These are phyloP conservation scores for Epithemia pelagica DNA, from an alignment of 108 stramenopile species.

Conservation along the genomic window DNA sequence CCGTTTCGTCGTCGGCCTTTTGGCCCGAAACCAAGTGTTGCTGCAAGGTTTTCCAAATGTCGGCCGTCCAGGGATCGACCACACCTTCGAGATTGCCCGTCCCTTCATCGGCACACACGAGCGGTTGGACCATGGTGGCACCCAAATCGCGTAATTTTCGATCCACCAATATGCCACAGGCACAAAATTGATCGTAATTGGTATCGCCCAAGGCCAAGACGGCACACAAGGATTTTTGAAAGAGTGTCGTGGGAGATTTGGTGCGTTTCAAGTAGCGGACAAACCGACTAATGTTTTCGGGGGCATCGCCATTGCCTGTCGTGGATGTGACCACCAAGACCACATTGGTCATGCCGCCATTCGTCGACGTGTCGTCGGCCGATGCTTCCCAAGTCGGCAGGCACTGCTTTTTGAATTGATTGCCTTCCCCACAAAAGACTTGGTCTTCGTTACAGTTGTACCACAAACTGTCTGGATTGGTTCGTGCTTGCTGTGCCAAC, in stretches of 20 bases:
- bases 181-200: constrained; percentile 88
- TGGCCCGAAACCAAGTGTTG: not conserved
- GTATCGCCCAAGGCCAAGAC: constrained; percentile 87
- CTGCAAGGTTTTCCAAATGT: constrained; percentile 11
- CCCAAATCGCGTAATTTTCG: constrained; percentile 59
- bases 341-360: constrained; percentile 32
- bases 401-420: constrained; percentile 55
- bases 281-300: constrained; percentile 80
- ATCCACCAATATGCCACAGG: constrained; percentile 56
- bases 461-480: too few species aligned
- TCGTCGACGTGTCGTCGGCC: constrained; percentile 11
- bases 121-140: constrained; percentile 35
- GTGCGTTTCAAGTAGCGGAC: constrained; percentile 56
- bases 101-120: constrained; percentile 87
- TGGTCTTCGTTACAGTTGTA: constrained; percentile 18
- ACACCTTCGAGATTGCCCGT: constrained; percentile 72
- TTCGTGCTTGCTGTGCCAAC: constrained; percentile 20
- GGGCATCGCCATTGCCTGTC: constrained; percentile 90
- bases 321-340: constrained; percentile 73
- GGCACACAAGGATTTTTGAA: constrained; percentile 46
- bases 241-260: constrained; percentile 34
- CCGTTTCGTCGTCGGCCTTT: not conserved
- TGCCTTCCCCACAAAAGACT: constrained; percentile 46
- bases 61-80: constrained; percentile 78
- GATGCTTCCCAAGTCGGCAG: constrained; percentile 18